A percentile compares a stretch with the other conserved stretches of the same genome.
phyloP scores from a whole-genome alignment of 306 rosid genomes.

The Vigna angularis region DNA sequence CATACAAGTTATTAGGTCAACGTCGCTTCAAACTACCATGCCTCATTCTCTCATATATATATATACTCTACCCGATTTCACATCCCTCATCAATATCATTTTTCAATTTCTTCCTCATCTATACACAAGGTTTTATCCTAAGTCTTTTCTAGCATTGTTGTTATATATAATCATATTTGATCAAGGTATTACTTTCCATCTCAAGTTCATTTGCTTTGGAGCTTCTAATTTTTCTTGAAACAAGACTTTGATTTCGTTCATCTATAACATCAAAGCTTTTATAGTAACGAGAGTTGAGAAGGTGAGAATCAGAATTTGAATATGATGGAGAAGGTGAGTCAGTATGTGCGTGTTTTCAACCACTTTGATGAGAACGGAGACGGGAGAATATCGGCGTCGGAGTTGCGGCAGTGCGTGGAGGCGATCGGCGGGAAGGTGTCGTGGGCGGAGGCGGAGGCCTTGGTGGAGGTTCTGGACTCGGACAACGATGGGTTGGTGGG shows the following conservation, averaged over 20 bases:
- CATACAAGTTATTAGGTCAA: constrained; percentile 35
- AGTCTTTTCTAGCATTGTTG: background rate
- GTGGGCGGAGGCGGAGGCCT: constrained; percentile 51
- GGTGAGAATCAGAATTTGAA: background rate
- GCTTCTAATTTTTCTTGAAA: no score
- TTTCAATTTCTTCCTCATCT: background rate
- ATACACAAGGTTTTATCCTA: background rate
- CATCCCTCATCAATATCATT: background rate
- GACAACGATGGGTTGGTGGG: constrained; percentile 69
- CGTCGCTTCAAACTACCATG: background rate
- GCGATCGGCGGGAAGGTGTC: constrained; percentile 55
- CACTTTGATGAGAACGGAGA: constrained; percentile 76
- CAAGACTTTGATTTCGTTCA: no score
- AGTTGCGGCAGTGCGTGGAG: constrained; percentile 63
- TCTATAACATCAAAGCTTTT: no score
- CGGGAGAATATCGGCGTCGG: constrained; percentile 64
- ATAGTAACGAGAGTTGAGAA: no score
- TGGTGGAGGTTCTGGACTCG: constrained; percentile 53
- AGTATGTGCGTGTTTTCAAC: constrained; percentile 63
- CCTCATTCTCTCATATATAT: background rate
- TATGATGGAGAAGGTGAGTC: constrained; percentile 56
- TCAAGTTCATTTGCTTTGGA: no score
- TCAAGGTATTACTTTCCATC: background rate
- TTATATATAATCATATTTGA: background rate
- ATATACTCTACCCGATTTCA: background rate